A percentile compares a stretch with the other conserved stretches of the same genome.
Conservation (phyloP, 179 eudicot genomes). For the Camellia oleifera region DNA sequence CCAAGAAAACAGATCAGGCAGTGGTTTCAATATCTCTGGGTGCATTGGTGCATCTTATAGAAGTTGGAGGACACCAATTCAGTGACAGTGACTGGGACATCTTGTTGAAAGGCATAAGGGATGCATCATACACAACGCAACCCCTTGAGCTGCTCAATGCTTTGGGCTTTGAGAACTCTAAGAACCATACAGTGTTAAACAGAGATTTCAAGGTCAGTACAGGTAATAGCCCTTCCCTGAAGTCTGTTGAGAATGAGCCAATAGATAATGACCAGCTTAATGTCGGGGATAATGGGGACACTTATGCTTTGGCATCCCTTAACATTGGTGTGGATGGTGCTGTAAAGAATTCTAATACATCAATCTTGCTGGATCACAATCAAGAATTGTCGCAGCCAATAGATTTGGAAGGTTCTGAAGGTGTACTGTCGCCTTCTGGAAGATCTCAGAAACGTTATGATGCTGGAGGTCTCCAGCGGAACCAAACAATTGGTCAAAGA, state of each 20-base stretch:
- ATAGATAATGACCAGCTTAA: slow-evolving; percentile 30
- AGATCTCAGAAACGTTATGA: slow-evolving; percentile 46
- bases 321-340: slow-evolving; percentile 23
- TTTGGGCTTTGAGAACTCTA: slow-evolving; percentile 58
- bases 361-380: slow-evolving; percentile 23
- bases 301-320: slow-evolving; percentile 19
- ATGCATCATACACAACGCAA: slow-evolving; percentile 93
- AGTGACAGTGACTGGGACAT: slow-evolving; percentile 92
- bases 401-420: slow-evolving; percentile 59
- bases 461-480: slow-evolving; percentile 55
- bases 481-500: slow-evolving; percentile 85
- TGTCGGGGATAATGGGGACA: slow-evolving; percentile 31
- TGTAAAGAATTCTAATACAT: slow-evolving; percentile 15
- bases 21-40: slow-evolving; percentile 94
- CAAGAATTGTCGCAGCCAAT: slow-evolving; percentile 26
- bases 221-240: slow-evolving; percentile 26
- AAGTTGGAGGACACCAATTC: slow-evolving; percentile 99
- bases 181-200: slow-evolving; percentile 32
- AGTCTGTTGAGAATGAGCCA: slow-evolving; percentile 30
- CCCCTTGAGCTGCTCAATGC: slow-evolving; percentile 94
- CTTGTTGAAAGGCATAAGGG: slow-evolving; percentile 92
- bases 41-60: slow-evolving; percentile 91
- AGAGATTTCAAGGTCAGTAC: slow-evolving; percentile 41
- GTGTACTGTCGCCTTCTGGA: slow-evolving; percentile 62
- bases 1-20: slow-evolving; percentile 92